Base-by-base conservation (phyloP, 2,329 filamentous ascomycete species). In the Lasiodiplodia theobromae region DNA sequence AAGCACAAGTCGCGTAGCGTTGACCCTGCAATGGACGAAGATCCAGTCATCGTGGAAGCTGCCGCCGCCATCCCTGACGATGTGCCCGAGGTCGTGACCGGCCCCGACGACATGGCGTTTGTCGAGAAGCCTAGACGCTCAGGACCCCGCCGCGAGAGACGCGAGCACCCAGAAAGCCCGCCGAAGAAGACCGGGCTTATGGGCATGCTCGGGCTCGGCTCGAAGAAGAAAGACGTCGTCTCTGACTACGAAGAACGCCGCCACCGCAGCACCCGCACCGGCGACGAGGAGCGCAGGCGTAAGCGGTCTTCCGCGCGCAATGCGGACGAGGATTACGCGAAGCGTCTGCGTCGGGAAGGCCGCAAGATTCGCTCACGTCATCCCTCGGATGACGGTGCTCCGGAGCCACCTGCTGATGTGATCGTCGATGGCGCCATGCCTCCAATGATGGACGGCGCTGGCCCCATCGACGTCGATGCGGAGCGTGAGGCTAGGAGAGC, bases 171-270 rank as follows among this genome's bases (percentile, higher is more conserved):
- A 86, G 82, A 66, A 84, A 56, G 49, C 23, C 40, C 67, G 10
- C 58, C 88, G 3, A 90, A 87, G 76, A 91, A 89, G 74, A 79
- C 88, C 65, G 86, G 87, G 25, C 78, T 89, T 18, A 86, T 88
- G 80, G 85, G 86, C n/a, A 83, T 75, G 70, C 80, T 85, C 63
- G 83, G 83, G 3, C 71, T 83, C 66, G 74, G 77, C 37, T 64
- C 10, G 68, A 77, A 74, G 66, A 78, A 79, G 76, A 76, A 76
- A 28, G 49, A 72, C 7, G 71, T 71, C 44, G 75, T 76, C 54
- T 74, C 78, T 18, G 68, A 66, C 31, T 51, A 56, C 16, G 77
- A 78, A 56, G 69, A 75, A 58, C 75, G 78, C 60, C 77, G 77
- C 25, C 74, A 76, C 63, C 72, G 74, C 60, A 75, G 71, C 58